These are phyloP conservation scores for Ganoderma sinense DNA, from an alignment of 1,284 basidiomycete genomes.

Conservation along the genomic window DNA sequence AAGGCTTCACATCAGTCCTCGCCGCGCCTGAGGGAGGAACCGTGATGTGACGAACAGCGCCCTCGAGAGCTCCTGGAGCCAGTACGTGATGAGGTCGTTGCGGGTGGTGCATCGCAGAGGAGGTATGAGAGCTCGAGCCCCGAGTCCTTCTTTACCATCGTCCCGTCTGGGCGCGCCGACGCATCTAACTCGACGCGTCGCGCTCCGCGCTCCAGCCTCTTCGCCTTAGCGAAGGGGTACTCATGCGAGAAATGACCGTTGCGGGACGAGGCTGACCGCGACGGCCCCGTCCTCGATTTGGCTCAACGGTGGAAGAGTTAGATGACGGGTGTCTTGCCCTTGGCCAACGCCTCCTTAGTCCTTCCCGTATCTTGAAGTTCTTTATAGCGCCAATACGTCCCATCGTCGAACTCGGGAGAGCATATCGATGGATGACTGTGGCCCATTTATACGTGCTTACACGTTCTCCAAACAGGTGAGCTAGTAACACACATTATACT, in stretches of 20 bases:
- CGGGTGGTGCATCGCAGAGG: conserved; percentile 51
- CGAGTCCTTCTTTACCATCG: conserved; percentile 1
- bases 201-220: background rate
- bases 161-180: conserved; percentile 30
- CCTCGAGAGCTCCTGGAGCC: conserved; percentile 50
- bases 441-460: no score
- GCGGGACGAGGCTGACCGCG: conserved; percentile 7
- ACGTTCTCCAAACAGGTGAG: no score
- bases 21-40: conserved; percentile 53
- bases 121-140: conserved; percentile 21
- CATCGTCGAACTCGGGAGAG: no score
- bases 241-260: conserved; percentile 16
- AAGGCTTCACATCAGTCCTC: conserved; percentile 44
- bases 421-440: no score
- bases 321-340: conserved; percentile 9
- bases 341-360: no score
- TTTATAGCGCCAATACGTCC: no score
- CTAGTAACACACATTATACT: no score
- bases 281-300: background rate
- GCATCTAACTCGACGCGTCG: conserved; percentile 36
- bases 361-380: no score
- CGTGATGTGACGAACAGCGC: conserved; percentile 51
- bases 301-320: conserved; percentile 17
- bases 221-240: conserved; percentile 1
- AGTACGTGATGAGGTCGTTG: conserved; percentile 52